Percentiles rank a stretch among this genome's conserved stretches.
These are phyloP conservation scores for Penicillium corylophilum DNA, from an alignment of 2,329 filamentous ascomycete species.

Conservation along the genomic window DNA sequence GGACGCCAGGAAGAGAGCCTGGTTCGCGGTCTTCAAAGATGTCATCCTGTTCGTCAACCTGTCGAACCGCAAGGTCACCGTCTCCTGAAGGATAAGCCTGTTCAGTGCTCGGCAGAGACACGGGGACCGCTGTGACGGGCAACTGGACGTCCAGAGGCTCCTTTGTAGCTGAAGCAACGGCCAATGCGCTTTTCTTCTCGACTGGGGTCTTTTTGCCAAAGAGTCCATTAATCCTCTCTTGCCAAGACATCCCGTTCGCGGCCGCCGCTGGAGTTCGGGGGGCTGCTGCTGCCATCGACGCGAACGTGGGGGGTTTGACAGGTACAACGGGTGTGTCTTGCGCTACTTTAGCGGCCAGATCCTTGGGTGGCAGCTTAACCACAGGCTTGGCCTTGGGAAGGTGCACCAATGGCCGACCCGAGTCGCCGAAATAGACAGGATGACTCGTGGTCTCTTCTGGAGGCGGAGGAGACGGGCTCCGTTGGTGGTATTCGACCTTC, in stretches of 20 bases:
- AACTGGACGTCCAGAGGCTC: constrained; percentile 61
- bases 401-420: constrained; percentile 54
- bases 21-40: constrained; percentile 81
- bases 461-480: constrained; percentile 54
- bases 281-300: constrained; percentile 43
- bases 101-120: constrained; percentile 62
- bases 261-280: constrained; percentile 43
- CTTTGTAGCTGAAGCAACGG: constrained; percentile 67
- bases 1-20: constrained; percentile 71
- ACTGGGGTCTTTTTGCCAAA: constrained; percentile 59
- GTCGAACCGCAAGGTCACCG: constrained; percentile 58
- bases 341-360: constrained; percentile 30
- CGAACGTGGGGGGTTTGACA: constrained; percentile 46
- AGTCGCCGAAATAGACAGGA: constrained; percentile 55
- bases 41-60: constrained; percentile 74
- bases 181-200: constrained; percentile 56
- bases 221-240: constrained; percentile 78
- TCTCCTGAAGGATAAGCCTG: constrained; percentile 39
- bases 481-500: constrained; percentile 35
- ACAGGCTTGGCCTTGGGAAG: constrained; percentile 65
- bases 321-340: constrained; percentile 26
- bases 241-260: constrained; percentile 61
- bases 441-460: constrained; percentile 57
- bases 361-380: constrained; percentile 73
- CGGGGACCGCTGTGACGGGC: constrained; percentile 59